phyloP scores from a whole-genome alignment of 257 asterid species.

The Solanum acaule region DNA sequence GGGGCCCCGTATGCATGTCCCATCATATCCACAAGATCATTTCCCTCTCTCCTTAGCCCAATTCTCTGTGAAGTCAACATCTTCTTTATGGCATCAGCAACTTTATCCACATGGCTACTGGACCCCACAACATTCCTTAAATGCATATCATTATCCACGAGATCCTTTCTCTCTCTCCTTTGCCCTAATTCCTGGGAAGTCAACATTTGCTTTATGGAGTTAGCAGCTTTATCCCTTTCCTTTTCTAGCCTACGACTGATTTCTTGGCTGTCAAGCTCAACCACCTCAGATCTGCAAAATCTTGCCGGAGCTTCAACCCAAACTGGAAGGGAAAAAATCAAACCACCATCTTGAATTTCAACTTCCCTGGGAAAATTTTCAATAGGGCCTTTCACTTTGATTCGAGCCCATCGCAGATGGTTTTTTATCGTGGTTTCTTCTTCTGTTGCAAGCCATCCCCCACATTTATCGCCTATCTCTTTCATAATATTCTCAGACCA shows the following conservation, averaged over 20 bases:
- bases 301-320: not conserved
- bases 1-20: no score
- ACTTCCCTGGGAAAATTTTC: not conserved
- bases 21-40: no score
- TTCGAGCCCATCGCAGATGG: no score
- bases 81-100: no score
- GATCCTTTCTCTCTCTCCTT: not conserved
- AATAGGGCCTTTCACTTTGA: no score
- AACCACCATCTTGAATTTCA: not conserved
- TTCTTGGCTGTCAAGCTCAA: not conserved
- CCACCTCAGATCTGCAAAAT: not conserved
- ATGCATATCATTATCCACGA: not conserved
- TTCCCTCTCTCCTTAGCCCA: no score
- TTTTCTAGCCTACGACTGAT: not conserved
- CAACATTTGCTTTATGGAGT: not conserved
- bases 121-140: not conserved
- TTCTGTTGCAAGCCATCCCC: no score
- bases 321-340: not conserved
- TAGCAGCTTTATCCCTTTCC: not conserved
- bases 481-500: no score
- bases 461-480: no score
- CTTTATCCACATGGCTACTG: no score
- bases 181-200: not conserved
- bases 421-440: no score
- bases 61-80: no score